Conservation (phyloP, 257 asterid species). For the Penstemon newberryi region DNA sequence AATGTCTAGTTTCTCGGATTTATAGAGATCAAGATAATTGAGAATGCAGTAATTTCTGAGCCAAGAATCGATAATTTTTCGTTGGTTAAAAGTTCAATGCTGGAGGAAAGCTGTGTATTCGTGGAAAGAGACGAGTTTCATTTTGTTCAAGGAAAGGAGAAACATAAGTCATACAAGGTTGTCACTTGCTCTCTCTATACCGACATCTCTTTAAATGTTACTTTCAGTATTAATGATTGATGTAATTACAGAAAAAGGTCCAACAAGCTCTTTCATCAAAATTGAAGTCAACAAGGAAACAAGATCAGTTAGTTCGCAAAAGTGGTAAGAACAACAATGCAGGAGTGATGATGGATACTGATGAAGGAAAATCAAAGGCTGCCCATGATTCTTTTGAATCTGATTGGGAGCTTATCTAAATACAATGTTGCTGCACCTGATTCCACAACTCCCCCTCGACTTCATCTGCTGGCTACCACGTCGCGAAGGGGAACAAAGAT, state of each 20-base stretch:
- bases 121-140: slow-evolving; percentile 50
- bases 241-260: slow-evolving; percentile 52
- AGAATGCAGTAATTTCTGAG: slow-evolving; percentile 34
- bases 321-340: slow-evolving; percentile 6
- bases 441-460: not conserved
- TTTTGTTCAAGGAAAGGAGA: slow-evolving; percentile 30
- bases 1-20: slow-evolving; percentile 10
- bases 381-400: slow-evolving; percentile 31
- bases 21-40: slow-evolving; percentile 40
- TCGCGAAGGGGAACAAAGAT: too few relatives aligned
- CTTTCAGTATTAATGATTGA: not conserved
- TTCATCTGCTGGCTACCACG: too few relatives aligned
- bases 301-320: slow-evolving; percentile 11
- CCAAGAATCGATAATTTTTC: not conserved
- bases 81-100: slow-evolving; percentile 28
- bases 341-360: not conserved
- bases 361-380: slow-evolving; percentile 7
- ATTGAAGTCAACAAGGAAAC: slow-evolving; percentile 40
- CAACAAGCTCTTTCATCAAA: slow-evolving; percentile 51
- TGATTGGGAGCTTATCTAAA: slow-evolving; percentile 49
- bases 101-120: slow-evolving; percentile 65
- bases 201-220: not conserved
- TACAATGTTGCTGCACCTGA: not conserved
- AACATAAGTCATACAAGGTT: slow-evolving; percentile 76
- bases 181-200: slow-evolving; percentile 26